These are phyloP conservation scores for Oldenlandia corymbosa DNA, from an alignment of 257 asterid species.

Conservation along the genomic window DNA sequence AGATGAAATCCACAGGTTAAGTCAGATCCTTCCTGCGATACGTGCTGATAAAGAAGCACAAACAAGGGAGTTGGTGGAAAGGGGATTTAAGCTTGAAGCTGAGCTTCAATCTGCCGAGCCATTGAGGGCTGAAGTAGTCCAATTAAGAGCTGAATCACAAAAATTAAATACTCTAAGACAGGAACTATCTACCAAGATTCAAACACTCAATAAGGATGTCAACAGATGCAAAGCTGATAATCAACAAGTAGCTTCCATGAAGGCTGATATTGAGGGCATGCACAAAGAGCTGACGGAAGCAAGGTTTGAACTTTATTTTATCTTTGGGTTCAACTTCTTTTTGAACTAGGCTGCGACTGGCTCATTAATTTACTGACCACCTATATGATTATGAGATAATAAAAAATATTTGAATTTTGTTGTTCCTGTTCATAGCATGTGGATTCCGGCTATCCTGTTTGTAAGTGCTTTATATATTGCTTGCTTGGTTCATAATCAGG, in stretches of 20 bases:
- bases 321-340: not conserved
- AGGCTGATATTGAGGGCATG: constrained; percentile 63
- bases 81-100: constrained; percentile 70
- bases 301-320: constrained; percentile 40
- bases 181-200: constrained; percentile 60
- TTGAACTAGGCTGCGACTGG: not conserved
- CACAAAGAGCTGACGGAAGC: constrained; percentile 61
- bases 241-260: constrained; percentile 52
- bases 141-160: constrained; percentile 63
- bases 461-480: constrained; percentile 9
- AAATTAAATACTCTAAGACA: constrained; percentile 47
- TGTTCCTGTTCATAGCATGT: not conserved
- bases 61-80: constrained; percentile 66
- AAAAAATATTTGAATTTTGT: not conserved
- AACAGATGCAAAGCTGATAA: constrained; percentile 54
- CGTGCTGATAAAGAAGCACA: constrained; percentile 71
- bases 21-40: constrained; percentile 59
- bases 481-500: constrained; percentile 31
- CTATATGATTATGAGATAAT: not conserved
- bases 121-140: constrained; percentile 53
- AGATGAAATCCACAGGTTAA: constrained; percentile 70
- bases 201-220: constrained; percentile 58
- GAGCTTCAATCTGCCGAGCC: constrained; percentile 64
- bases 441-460: not conserved
- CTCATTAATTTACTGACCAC: not conserved